phyloP scores from a whole-genome alignment of 1,139 yeast species.

The Protomyces pachydermus region DNA sequence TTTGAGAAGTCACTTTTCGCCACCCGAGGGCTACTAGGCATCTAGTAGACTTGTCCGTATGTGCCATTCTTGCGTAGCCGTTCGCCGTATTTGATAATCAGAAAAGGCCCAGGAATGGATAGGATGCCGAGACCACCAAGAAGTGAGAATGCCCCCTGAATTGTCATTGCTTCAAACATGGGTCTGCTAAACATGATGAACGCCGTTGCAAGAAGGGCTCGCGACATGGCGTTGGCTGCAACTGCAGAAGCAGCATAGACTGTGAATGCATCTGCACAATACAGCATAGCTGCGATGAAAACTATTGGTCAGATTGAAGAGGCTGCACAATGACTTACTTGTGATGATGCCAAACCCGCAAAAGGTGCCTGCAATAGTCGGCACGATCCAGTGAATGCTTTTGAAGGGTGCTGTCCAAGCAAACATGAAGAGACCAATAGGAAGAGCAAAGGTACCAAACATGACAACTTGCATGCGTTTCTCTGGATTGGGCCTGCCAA shows the following conservation, averaged over 20 bases:
- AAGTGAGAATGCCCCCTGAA: constrained; percentile 1
- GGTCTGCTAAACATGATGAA: constrained; percentile 42
- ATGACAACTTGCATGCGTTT: constrained; percentile 7
- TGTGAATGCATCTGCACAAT: constrained; percentile 52
- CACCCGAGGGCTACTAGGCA: constrained; percentile 4
- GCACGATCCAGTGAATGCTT: constrained; percentile 31
- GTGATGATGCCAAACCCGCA: constrained; percentile 31
- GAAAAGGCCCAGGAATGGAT: constrained; percentile 8
- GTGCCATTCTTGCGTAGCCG: constrained; percentile 2
- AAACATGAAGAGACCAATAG: constrained; percentile 32
- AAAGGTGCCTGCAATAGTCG: constrained; percentile 30
- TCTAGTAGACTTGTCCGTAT: constrained; percentile 5
- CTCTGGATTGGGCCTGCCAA: constrained; percentile 12
- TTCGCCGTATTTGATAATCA: constrained; percentile 19
- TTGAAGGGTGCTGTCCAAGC: constrained; percentile 30
- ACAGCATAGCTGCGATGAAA: constrained; percentile 46
- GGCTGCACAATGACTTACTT: constrained; percentile 38
- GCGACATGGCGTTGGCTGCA: constrained; percentile 61
- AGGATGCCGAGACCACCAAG: constrained; percentile 5
- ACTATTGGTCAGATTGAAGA: constrained; percentile 43
- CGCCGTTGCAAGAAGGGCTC: constrained; percentile 58
- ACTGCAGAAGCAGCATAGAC: constrained; percentile 60
- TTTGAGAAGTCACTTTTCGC: constrained; percentile 31
- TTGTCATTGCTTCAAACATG: constrained; percentile 10
- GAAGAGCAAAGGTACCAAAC: constrained; percentile 9